Evolutionary conservation across 176 grass and related monocot genomes (phyloP), one percentile per base, ranked within the genome.

Genomic region (Aegilops bicornis): DNA sequence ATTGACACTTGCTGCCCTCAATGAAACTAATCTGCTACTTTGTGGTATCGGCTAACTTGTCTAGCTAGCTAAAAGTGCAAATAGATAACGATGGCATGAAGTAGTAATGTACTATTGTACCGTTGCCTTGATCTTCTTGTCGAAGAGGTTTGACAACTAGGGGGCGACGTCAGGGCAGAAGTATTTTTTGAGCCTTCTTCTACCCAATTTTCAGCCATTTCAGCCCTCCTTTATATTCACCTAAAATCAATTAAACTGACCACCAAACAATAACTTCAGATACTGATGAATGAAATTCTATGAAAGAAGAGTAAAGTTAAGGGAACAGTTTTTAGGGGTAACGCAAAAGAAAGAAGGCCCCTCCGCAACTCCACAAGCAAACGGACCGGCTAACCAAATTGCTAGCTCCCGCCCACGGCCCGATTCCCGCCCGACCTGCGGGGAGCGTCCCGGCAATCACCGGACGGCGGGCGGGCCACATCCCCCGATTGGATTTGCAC

Each of bases 161-260:
- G 74, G 50, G 35, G 29, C 8, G 37, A 71, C 5, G 58, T 43
- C 56, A 75, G 31, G 33, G 58, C n/a, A 56, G 89, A 90, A 40
- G 58, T 22, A 68, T 73, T 59, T 27, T 90, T 90, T 0, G 42
- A 73, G 59, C 10, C 66, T 67, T 87, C 66, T 67, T 87, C 89
- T 74, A 73, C 69, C 80, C 89, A 90, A 73, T 79, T 78, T 79
- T 83, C 84, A 59, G 59, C 79, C 89, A 90, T 90, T 83, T 79
- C 32, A 87, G 25, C 35, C 23, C 43, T 73, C 23, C 43, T 65
- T 82, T 83, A 56, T 83, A 59, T 19, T 58, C 29, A 74, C 74
- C 80, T 90, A 79, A 27, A 78, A 73, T 52, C 22, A 31, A 73
- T 54, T 45, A 79, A 65, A 73, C 77, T 58, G 6, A 24, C 5